These are phyloP conservation scores for Kuraishia capsulata DNA, from an alignment of 805 yeast genomes.

Conservation along the genomic window DNA sequence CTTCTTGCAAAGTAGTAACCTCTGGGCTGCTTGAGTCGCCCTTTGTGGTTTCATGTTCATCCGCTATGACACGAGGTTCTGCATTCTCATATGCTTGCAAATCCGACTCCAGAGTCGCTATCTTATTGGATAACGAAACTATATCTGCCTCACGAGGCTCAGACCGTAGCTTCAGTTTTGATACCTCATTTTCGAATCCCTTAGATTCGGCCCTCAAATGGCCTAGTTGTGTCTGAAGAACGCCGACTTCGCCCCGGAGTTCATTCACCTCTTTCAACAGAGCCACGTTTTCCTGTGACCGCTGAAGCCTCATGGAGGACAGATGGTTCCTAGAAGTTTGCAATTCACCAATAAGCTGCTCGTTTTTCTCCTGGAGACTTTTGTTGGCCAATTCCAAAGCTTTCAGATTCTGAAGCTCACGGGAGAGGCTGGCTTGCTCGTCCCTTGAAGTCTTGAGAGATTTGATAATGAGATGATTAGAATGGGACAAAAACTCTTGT, in stretches of 20 bases:
- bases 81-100: not conserved
- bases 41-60: too few species aligned
- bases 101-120: not conserved
- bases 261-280: not conserved
- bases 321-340: not conserved
- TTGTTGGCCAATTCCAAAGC: not conserved
- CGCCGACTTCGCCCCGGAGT: not conserved
- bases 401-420: not conserved
- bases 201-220: not conserved
- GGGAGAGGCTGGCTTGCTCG: not conserved
- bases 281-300: not conserved
- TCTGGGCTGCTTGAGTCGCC: too few species aligned
- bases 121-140: not conserved
- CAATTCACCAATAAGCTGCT: not conserved
- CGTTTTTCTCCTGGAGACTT: not conserved
- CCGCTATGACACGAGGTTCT: not conserved
- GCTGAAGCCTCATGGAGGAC: too few species aligned
- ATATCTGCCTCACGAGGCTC: not conserved
- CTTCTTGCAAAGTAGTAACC: too few species aligned
- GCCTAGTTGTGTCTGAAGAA: not conserved
- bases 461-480: slow-evolving; percentile 29
- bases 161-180: not conserved
- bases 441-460: not conserved
- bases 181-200: not conserved
- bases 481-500: slow-evolving; percentile 46